Evolutionary conservation across 306 rosid genomes (phyloP).

Genomic region (Albizia julibrissin): DNA sequence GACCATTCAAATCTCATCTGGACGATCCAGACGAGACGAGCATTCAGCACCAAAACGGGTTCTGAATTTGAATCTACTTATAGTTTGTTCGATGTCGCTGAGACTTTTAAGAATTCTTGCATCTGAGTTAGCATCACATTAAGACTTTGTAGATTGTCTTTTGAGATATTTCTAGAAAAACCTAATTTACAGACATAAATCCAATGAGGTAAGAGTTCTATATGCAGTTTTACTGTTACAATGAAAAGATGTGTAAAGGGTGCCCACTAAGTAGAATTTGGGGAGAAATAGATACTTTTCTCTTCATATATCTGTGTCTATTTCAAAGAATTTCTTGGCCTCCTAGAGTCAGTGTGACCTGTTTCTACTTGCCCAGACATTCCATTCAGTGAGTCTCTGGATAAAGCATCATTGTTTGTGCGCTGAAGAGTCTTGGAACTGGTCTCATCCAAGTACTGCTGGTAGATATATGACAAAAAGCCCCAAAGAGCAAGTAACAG

Average conservation of each 20-base stretch:
- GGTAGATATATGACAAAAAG: slow-evolving; percentile 49
- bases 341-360: background rate
- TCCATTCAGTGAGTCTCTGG: background rate
- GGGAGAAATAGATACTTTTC: too few relatives aligned
- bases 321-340: background rate
- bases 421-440: background rate
- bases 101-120: background rate
- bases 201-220: background rate
- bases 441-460: slow-evolving; percentile 41
- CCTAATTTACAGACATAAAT: background rate
- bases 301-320: background rate
- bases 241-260: too few relatives aligned
- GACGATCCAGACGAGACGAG: too few relatives aligned
- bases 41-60: too few relatives aligned
- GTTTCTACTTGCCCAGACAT: background rate
- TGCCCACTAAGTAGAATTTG: too few relatives aligned
- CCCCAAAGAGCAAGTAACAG: slow-evolving; percentile 56
- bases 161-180: too few relatives aligned
- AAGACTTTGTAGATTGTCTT: too few relatives aligned
- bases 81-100: background rate
- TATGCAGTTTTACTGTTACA: too few relatives aligned
- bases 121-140: background rate
- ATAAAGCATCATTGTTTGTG: slow-evolving; percentile 1
- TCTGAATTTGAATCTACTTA: too few relatives aligned
- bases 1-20: too few relatives aligned